These are phyloP conservation scores for Intubia oerlemansii DNA, from an alignment of 2,329 filamentous ascomycete species.

Conservation along the genomic window DNA sequence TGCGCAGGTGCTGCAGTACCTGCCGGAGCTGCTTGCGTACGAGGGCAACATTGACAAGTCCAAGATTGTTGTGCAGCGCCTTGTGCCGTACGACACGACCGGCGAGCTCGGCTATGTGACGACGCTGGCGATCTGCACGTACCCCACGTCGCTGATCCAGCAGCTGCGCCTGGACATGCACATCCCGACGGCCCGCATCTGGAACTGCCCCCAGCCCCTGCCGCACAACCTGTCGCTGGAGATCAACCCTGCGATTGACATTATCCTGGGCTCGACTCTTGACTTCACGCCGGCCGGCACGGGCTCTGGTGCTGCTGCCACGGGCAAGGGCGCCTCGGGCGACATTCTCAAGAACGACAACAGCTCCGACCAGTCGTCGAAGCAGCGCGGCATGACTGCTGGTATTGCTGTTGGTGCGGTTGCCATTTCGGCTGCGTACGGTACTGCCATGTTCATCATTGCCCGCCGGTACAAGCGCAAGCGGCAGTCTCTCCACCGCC, in stretches of 20 bases:
- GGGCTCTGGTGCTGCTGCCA: slow-evolving; percentile 8
- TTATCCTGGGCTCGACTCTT: slow-evolving; percentile 25
- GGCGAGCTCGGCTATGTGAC: slow-evolving; percentile 54
- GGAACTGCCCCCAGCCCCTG: slow-evolving; percentile 45
- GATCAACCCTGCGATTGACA: slow-evolving; percentile 67
- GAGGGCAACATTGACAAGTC: slow-evolving; percentile 31
- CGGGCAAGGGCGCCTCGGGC: slow-evolving; percentile 14
- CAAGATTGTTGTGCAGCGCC: slow-evolving; percentile 43
- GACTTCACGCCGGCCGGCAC: slow-evolving; percentile 19
- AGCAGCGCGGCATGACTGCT: slow-evolving; percentile 38
- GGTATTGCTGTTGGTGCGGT: slow-evolving; percentile 60
- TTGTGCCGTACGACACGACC: slow-evolving; percentile 59
- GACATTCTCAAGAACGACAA: slow-evolving; percentile 16
- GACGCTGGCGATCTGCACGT: slow-evolving; percentile 47
- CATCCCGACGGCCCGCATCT: slow-evolving; percentile 51
- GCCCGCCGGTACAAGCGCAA: slow-evolving; percentile 80
- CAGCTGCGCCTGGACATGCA: slow-evolving; percentile 47
- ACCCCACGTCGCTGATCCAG: slow-evolving; percentile 49
- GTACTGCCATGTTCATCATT: slow-evolving; percentile 84
- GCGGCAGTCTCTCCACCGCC: slow-evolving; percentile 54
- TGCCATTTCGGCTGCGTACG: slow-evolving; percentile 65
- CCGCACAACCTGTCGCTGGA: slow-evolving; percentile 52
- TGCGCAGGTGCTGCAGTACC: slow-evolving; percentile 62
- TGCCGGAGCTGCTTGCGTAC: slow-evolving; percentile 50
- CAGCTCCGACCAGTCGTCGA: slow-evolving; percentile 28